Percentiles rank a stretch among this genome's conserved stretches.
These are phyloP conservation scores for Backusella tarrabulga DNA, from an alignment of 192 early-diverging fungal species.

Conservation along the genomic window DNA sequence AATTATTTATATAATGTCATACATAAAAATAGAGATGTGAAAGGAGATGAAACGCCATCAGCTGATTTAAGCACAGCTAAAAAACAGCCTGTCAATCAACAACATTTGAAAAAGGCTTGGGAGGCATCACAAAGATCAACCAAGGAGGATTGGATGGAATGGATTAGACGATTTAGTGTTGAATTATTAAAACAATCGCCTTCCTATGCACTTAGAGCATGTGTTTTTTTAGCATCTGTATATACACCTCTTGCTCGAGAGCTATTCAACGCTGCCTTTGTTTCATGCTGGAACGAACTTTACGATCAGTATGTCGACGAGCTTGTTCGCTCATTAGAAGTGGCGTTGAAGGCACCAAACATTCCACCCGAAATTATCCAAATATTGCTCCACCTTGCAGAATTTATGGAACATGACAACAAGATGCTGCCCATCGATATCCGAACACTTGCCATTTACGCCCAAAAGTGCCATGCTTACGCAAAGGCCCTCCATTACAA, in stretches of 20 bases:
- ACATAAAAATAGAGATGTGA: conserved; percentile 24
- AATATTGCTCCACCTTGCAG: conserved; percentile 89
- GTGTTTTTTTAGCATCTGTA: conserved; percentile 76
- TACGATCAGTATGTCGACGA: conserved; percentile 91
- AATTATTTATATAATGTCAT: conserved; percentile 7
- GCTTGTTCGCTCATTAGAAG: conserved; percentile 76
- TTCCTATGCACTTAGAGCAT: conserved; percentile 90
- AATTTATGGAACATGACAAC: conserved; percentile 99
- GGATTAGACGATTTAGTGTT: conserved; percentile 87
- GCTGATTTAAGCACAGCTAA: conserved; percentile 57
- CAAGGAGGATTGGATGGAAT: conserved; percentile 93
- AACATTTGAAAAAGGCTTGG: conserved; percentile 82
- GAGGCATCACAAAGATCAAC: conserved; percentile 85
- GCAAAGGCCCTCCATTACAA: conserved; percentile 99
- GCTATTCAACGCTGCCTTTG: conserved; percentile 96
- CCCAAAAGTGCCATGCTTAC: conserved; percentile 90
- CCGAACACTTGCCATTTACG: conserved; percentile 82
- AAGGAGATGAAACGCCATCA: conserved; percentile 51
- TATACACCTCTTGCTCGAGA: conserved; percentile 81
- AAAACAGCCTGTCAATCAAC: conserved; percentile 85
- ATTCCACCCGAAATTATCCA: conserved; percentile 94
- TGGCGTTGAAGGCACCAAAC: conserved; percentile 74
- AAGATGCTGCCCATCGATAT: conserved; percentile 94
- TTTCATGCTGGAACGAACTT: conserved; percentile 94
- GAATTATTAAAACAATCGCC: conserved; percentile 97